Evolutionary conservation across 352 stramenopile genomes (phyloP), one percentile per base, ranked within the genome.

Genomic region (Globisporangium alternatum): DNA sequence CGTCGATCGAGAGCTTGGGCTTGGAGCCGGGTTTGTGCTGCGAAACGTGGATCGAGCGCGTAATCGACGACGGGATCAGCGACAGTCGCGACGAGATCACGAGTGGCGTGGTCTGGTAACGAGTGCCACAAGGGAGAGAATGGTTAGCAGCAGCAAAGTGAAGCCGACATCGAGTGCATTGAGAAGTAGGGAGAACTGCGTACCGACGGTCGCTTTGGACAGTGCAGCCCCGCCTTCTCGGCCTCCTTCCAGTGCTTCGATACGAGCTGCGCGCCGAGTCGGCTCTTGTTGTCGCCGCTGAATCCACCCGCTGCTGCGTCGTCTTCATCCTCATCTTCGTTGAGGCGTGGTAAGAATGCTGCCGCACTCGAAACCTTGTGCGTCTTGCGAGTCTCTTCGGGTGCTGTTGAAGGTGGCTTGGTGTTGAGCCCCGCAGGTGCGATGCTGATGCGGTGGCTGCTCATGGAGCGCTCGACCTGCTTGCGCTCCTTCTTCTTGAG

Each of bases 231-330:
- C 2, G 62, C 78, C 37, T 70, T 80, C 55, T 83, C 69, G 6
- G 78, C 76, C 30, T 83, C 80, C 30, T 78, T 66, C 80, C 80
- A 90, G 39, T 91, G 83, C 22, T 69, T 71, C 13, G 60, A 63
- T 10, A 89, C 70, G 8, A 91, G 71, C 39, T 84, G 75, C 44
- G 60, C 56, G 17, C 82, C 82, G n/a, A 91, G 62, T 37, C 82
- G 68, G 30, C 2, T 28, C 19, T 21, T 15, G 30, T 21, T 37
- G 33, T 12, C 12, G 30, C 35, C 35, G 35, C 13, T 25, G 12
- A 17, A 41, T 3, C n/a, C 17, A 9, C 12, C 15, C 31, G 6
- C 21, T 33, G 7, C 7, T 12, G 37, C 17, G 8, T 28, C 52
- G 22, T 43, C 41, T 28, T 64, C 53, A 6, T 64, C 22, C 5